phyloP scores from a whole-genome alignment of 306 rosid genomes.

The Rosa rugosa region DNA sequence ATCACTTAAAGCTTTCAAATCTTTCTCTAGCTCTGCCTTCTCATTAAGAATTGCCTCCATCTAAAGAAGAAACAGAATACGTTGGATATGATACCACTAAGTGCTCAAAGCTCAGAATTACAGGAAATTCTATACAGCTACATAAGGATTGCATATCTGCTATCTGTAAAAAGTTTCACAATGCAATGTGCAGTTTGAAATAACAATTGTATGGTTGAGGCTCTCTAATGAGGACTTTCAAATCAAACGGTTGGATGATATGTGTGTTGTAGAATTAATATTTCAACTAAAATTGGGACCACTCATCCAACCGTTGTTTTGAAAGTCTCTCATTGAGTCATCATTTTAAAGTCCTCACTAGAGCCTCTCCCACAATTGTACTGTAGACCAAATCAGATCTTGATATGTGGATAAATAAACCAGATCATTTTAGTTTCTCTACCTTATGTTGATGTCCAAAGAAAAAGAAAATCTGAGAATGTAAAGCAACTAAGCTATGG shows the following conservation, averaged over 20 bases:
- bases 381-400: conserved; percentile 21
- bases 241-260: too few relatives aligned
- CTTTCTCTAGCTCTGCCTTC: conserved; percentile 72
- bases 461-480: not conserved
- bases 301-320: too few relatives aligned
- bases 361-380: not conserved
- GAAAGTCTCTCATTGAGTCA: too few relatives aligned
- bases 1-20: conserved; percentile 51
- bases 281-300: too few relatives aligned
- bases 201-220: not conserved
- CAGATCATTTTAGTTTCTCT: not conserved
- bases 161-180: not conserved
- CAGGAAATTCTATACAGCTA: not conserved
- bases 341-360: too few relatives aligned
- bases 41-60: conserved; percentile 55
- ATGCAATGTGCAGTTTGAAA: not conserved
- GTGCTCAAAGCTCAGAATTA: conserved; percentile 2
- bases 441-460: not conserved
- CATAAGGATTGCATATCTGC: not conserved
- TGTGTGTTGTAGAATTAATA: too few relatives aligned
- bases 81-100: not conserved
- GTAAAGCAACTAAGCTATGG: not conserved
- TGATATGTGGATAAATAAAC: not conserved
- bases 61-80: conserved; percentile 31
- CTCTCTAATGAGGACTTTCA: too few relatives aligned